Percentiles rank a stretch among this genome's conserved stretches.
Evolutionary conservation across 2,329 filamentous ascomycete species (phyloP).

Genomic region (Byssothecium circinans): DNA sequence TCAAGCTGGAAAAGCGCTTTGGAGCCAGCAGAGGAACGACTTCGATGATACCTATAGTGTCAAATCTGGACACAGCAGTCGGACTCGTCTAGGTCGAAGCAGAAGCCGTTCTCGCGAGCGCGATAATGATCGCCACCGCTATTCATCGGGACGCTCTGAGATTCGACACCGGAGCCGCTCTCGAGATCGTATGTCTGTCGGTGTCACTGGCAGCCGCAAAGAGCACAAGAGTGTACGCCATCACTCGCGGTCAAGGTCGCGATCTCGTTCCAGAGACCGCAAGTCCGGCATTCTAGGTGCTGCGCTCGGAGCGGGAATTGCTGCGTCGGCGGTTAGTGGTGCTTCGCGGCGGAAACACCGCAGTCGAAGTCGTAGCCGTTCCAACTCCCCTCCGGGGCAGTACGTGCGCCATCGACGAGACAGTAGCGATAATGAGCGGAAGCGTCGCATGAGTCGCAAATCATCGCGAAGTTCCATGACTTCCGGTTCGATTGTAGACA

Average conservation of each 20-base stretch:
- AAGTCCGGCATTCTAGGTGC: conserved; percentile 42
- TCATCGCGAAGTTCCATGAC: conserved; percentile 45
- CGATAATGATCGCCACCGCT: conserved; percentile 38
- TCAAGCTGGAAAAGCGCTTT: conserved; percentile 57
- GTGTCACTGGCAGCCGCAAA: conserved; percentile 37
- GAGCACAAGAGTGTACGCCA: conserved; percentile 39
- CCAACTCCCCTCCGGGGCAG: conserved; percentile 38
- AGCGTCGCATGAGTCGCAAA: conserved; percentile 29
- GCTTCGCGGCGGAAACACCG: conserved; percentile 29
- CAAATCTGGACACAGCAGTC: conserved; percentile 52
- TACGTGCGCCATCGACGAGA: conserved; percentile 33
- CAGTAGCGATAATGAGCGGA: conserved; percentile 35
- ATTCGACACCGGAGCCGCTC: conserved; percentile 44
- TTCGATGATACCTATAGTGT: conserved; percentile 64
- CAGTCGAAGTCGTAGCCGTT: conserved; percentile 36
- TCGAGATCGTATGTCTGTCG: conserved; percentile 38
- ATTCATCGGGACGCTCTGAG: conserved; percentile 49
- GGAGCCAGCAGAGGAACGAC: conserved; percentile 52
- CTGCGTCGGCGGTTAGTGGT: conserved; percentile 43
- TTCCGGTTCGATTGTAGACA: conserved; percentile 65
- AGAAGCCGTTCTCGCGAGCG: conserved; percentile 45
- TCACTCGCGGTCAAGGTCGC: conserved; percentile 39
- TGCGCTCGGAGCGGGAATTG: conserved; percentile 43
- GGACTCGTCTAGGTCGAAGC: conserved; percentile 34
- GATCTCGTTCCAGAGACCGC: conserved; percentile 38